Evolutionary conservation across 805 yeast species (phyloP), one percentile per base, ranked within the genome.

Genomic region (Candida parachauliodes): DNA sequence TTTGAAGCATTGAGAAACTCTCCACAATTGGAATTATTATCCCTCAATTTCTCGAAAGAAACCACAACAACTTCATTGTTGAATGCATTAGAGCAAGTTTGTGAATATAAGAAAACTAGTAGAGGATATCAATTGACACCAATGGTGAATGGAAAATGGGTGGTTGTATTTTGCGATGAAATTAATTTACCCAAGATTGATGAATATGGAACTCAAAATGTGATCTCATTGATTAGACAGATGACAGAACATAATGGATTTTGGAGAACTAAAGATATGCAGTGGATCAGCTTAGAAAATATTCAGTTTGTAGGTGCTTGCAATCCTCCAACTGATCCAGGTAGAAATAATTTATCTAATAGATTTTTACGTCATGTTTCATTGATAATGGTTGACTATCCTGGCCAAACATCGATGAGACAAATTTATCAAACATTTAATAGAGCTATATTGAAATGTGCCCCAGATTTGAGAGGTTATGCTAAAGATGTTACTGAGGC

Each of bases 261-360:
- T 52, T 88, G 95, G 93, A 69, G 77, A 34, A 58, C 70, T 0
- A 50, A 59, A 8, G 77, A 76, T 20, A 66, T 70, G 32, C 68
- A 69, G 18, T 91, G 96, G 95, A 77, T 89, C 1, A 45, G 63
- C 0, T 42, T 88, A 7, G 63, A 70, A 12, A 71, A 79, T 32
- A 68, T 91, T 19, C 94, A 84, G 51, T 71, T 91, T 60, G 93
- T 88, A n/a, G 97, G 94, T 7, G 97, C 98, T 0, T 91, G 98
- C 56, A 91, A 91, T 51, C 93, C 96, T 1, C 81, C 96, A 0
- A 70, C 80, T 0, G 94, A 85, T 57, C 76, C 79, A 3, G 96
- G 96, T 0, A 70, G 98, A 43, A 63, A 72, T 8, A 54, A 53
- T 2, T 52, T 91, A 16, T 64, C 79, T 1, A 51, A 64, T 8